These are phyloP conservation scores for Saccharomycopsis amapae DNA, from an alignment of 805 yeast genomes.

Conservation along the genomic window DNA sequence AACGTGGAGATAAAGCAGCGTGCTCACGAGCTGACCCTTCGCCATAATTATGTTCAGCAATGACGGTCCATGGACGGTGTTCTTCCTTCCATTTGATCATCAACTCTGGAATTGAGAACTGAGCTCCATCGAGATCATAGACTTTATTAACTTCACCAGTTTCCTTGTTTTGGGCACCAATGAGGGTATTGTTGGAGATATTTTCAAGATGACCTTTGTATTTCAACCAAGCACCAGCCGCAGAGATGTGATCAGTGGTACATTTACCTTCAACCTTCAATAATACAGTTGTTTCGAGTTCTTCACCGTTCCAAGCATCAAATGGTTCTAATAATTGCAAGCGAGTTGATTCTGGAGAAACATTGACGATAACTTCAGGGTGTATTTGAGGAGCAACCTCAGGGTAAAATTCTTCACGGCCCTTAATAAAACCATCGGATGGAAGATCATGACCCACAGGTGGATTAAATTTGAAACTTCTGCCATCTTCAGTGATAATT, in stretches of 20 bases:
- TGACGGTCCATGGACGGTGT: conserved; percentile 81
- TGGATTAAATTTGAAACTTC: conserved; percentile 62
- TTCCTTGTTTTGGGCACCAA: conserved; percentile 95
- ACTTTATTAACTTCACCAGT: conserved; percentile 93
- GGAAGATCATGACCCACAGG: conserved; percentile 87
- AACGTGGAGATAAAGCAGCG: conserved; percentile 94
- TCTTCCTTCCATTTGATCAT: conserved; percentile 95
- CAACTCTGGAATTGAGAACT: conserved; percentile 82
- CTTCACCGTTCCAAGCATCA: conserved; percentile 78
- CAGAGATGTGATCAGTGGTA: conserved; percentile 98
- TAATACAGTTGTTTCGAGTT: conserved; percentile 65
- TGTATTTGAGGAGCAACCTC: conserved; percentile 58
- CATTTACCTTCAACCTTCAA: conserved; percentile 96
- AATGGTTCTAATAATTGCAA: conserved; percentile 88
- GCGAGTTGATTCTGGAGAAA: conserved; percentile 87
- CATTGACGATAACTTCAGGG: conserved; percentile 52
- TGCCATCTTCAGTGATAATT: conserved; percentile 64
- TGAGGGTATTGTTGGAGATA: conserved; percentile 88
- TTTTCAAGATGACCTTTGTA: conserved; percentile 99
- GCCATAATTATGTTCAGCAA: conserved; percentile 97
- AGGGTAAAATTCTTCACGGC: conserved; percentile 72
- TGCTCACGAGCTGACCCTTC: conserved; percentile 99
- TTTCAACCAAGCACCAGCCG: conserved; percentile 99
- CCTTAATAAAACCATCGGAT: conserved; percentile 62
- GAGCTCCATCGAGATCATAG: conserved; percentile 75